Percentiles rank a stretch among this genome's conserved stretches.
phyloP scores from a whole-genome alignment of 345 rosid genomes.

The Ailanthus altissimus region DNA sequence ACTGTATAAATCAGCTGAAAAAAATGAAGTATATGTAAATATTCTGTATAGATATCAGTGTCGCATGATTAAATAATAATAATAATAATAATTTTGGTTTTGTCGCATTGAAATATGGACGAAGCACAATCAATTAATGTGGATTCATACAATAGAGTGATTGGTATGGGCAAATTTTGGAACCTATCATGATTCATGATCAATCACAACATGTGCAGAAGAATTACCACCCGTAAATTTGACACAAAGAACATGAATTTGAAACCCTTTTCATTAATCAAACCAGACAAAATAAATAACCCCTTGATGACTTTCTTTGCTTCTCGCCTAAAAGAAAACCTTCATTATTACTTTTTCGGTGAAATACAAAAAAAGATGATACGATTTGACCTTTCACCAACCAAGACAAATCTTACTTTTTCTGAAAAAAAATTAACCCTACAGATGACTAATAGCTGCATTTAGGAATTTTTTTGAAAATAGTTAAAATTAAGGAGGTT shows the following conservation, averaged over 20 bases:
- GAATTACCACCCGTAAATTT: not conserved
- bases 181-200: not conserved
- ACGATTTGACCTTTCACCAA: constrained; percentile 27
- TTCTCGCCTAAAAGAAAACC: not conserved
- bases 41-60: constrained; percentile 1
- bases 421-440: not conserved
- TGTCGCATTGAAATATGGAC: constrained; percentile 13
- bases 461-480: no score
- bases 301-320: not conserved
- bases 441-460: not conserved
- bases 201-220: not conserved
- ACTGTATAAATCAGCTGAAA: not conserved
- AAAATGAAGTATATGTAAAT: not conserved
- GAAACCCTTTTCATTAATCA: not conserved
- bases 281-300: not conserved
- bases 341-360: not conserved
- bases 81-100: not conserved
- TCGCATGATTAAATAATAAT: not conserved
- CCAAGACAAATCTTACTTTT: not conserved
- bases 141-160: not conserved
- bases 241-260: no score
- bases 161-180: constrained; percentile 7
- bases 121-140: not conserved
- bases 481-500: no score
- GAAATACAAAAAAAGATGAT: not conserved